Conservation (phyloP, 106 monocot species). For the Platanthera zijinensis region DNA sequence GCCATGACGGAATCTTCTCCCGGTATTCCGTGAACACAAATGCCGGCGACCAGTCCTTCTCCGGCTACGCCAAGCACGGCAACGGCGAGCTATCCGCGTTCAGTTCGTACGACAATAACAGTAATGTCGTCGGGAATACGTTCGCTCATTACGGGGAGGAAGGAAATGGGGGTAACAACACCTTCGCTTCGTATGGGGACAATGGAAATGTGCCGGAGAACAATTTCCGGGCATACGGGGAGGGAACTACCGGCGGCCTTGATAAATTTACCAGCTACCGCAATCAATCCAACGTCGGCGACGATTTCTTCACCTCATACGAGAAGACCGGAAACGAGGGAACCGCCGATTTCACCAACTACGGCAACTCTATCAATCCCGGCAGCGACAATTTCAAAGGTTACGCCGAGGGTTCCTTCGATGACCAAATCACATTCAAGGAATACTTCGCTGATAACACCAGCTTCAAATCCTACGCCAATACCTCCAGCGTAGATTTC, state of each 20-base stretch:
- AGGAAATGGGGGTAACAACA: constrained; percentile 20
- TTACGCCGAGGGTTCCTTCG: constrained; percentile 42
- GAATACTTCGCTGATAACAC: constrained; percentile 40
- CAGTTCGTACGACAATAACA: constrained; percentile 43
- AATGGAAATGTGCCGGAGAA: constrained; percentile 67
- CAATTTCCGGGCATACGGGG: constrained; percentile 70
- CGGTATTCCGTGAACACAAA: constrained; percentile 55
- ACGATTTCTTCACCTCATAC: constrained; percentile 76
- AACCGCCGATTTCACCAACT: constrained; percentile 48
- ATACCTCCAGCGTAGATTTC: constrained; percentile 32
- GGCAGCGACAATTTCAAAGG: constrained; percentile 61
- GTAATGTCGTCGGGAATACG: constrained; percentile 50
- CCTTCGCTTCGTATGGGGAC: constrained; percentile 58
- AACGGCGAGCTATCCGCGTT: constrained; percentile 29
- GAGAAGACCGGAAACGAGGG: constrained; percentile 38
- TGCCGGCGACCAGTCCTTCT: constrained; percentile 61
- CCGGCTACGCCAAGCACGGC: constrained; percentile 58
- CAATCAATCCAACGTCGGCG: constrained; percentile 76
- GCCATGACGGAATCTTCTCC: constrained; percentile 28
- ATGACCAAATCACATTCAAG: constrained; percentile 53
- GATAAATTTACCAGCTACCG: constrained; percentile 54
- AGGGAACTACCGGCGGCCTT: constrained; percentile 24
- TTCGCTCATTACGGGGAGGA: constrained; percentile 59
- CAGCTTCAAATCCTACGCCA: constrained; percentile 54
- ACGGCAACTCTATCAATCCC: constrained; percentile 72